Base-by-base conservation (phyloP, 495 filamentous ascomycete genomes). In the Xylaria longipes region DNA sequence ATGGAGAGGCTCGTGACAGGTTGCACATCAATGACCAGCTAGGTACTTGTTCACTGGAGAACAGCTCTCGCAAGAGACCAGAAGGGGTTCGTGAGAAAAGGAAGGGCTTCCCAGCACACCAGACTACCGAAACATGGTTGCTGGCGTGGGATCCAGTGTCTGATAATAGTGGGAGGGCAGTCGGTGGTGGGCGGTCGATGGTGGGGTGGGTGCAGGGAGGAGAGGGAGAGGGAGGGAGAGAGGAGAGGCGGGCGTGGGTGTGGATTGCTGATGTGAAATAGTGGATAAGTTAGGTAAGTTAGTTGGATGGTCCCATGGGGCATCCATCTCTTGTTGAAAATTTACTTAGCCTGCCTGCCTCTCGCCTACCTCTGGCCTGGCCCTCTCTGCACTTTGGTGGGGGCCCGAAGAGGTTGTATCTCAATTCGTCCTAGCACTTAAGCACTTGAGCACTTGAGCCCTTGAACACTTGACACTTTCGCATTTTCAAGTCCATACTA, bases 81-180 rank as follows among this genome's bases (percentile, higher is more conserved):
- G 52, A 7, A 37, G 22, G 33, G 37, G 3, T 48, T 33, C 11
- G 61, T 33, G 41, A 64, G 41, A 46, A 37, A 37, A 39, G 25
- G 27, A n/a, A 46, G 27, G 61, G 61, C 22, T 27, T 29, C 41
- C 61, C 41, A 64, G 20, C 61, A 39, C 25, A 31, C n/a, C 9
- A 46, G 22, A 64, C 61, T 64, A 64, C 61, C 61, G 61, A 64
- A 46, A 46, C 61, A 64, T 64, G 61, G 41, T 46, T 39, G 25
- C 41, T 64, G 22, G n/a, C n/a, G n/a, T n/a, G n/a, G 61, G 14
- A 6, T 50, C 43, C 43, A 37, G 63, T 65, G 43, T 65, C 43
- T 48, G 43, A 52, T 37, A 65, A 52, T 65, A 65, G 61, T 45
- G 39, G 61, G 37, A 43, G 61, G 33, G 39, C 14, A 17, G 8